Base-by-base conservation (phyloP, 2,329 filamentous ascomycete species). In the Alternaria triticimaculans region DNA sequence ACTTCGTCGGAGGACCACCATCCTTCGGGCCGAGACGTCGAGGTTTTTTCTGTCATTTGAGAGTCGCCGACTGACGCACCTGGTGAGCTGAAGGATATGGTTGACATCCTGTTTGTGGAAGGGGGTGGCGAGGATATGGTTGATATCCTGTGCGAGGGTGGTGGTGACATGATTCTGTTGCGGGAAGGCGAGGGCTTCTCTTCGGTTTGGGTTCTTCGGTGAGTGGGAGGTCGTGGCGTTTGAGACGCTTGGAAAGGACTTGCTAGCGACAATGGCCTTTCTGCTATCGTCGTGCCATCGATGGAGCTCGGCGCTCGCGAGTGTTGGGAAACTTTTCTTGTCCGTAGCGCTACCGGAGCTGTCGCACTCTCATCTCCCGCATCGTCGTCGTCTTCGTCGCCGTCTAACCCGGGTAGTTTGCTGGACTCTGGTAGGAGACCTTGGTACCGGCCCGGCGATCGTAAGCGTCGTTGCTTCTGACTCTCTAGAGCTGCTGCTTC, bases 1-100 rank as follows among this genome's bases (percentile, higher is more conserved):
- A 80, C 75, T 49, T 81, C 79, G 45, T 81, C 79, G 1, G 72
- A 76, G 9, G 74, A 77, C 79, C 79, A 81, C 78, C 79, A 81
- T 11, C 78, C 78, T 65, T 80, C 79, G 1, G 79, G 79, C 0
- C 78, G 69, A 3, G 70, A 75, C 2, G 73, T 76, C 3, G 76
- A 75, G 6, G 76, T 74, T 41, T 71, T 74, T 2, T 58, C 66
- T 2, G 78, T 79, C 9, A 71, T 63, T 15, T 79, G 76, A 0
- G 77, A 78, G 4, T 67, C 66, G 44, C 69, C 59, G 3, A 72
- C 51, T 2, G 75, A 76, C 9, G 58, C 62, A 11, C 63, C 68
- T 7, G 74, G 72, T 0, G 76, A 78, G 9, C 64, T 61, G 26
- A 68, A 45, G 11, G 58, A 58, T 30, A 65, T 58, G 8, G 60